Evolutionary conservation across 148 eudicot species (phyloP), one percentile per base, ranked within the genome.

Genomic region (Spergularia bocconei): DNA sequence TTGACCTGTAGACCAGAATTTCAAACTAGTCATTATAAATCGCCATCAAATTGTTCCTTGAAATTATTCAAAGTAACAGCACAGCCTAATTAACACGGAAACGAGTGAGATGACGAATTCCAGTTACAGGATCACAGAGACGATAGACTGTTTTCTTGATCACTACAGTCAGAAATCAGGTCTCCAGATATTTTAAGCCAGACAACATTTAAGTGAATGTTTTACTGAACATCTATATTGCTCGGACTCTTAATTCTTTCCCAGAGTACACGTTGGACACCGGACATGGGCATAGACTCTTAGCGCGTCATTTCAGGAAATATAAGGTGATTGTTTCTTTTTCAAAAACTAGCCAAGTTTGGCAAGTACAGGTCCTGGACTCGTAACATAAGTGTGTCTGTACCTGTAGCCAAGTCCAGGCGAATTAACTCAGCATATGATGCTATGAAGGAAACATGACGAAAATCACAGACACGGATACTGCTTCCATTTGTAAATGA

Each of bases 101-200:
- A 52, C 60, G 52, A 63, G 64, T 20, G 52, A n/a, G 21, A 53
- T 36, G 70, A 65, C 36, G 19, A 19, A 13, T 50, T 19, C 23
- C 1, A 61, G 44, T 51, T 14, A 60, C 57, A 51, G 21, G 60
- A 20, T n/a, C 12, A 39, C 63, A 19, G 50, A 16, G 38, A 38
- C 0, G 65, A 62, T 13, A 58, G 63, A 21, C 21, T 23, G 11
- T 47, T 44, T 44, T 8, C 48, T 2, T 60, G 14, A 23, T 47
- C 58, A 10, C n/a, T 13, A 63, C 44, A 63, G 66, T 63, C 41
- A 63, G 48, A 44, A 44, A 62, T 62, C 66, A 29, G 66, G n/a
- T 63, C 66, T 13, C 8, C 0, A 29, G 13, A 36, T 2, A 7
- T 17, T 13, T 13, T 11, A 0, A 63, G 5, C 66, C 1, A 4